Evolutionary conservation across 768 basidiomycete genomes (phyloP), one percentile per base, ranked within the genome.

Genomic region (Suillus lakei): DNA sequence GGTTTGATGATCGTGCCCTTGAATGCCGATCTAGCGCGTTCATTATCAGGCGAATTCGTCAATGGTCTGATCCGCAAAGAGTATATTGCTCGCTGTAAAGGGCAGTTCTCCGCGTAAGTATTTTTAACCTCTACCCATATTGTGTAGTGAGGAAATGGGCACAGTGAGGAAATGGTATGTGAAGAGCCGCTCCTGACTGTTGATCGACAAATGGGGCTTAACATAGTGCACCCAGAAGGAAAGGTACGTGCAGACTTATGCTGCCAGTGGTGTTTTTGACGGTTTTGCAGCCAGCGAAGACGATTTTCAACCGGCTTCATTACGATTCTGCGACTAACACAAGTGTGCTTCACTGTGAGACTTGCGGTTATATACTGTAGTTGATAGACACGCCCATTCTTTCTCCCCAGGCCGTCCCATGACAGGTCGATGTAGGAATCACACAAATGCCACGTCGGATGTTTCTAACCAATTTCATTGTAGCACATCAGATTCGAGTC

Each of bases 401-500:
- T 13, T 38, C 32, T 30, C 63, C 53, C 23, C 63, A 95, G 94
- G 94, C 77, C 87, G 85, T 71, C 97, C 97, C 3, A 79, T 92
- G 64, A 99, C 98, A 6, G 97, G 97, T 56, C 86, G 97, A 68
- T 98, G 96, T 97, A 79, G 74, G 94, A 30, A 51, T 26, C 34
- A 63, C 28, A 28, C 13, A 44, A 21, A 43, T 54, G 28, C 2
- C 41, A 26, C 3, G 16, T 15, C 53, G 36, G 23, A 67, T 50
- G 15, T 38, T 39, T 10, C 36, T 61, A 15, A 34, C 59, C 60
- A 53, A 63, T 64, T 68, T 48, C 16, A 60, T 71, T 64, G 50
- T 69, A 98, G 96, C 98, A 0, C 98, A 99, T 79, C 98, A 99
- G 77, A 93, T 99, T 64, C 87, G 98, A 59, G 97, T 99, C 4